Evolutionary conservation across 2,329 filamentous ascomycete species (phyloP), one percentile per base, ranked within the genome.

Genomic region (Colletotrichum gigasporum): DNA sequence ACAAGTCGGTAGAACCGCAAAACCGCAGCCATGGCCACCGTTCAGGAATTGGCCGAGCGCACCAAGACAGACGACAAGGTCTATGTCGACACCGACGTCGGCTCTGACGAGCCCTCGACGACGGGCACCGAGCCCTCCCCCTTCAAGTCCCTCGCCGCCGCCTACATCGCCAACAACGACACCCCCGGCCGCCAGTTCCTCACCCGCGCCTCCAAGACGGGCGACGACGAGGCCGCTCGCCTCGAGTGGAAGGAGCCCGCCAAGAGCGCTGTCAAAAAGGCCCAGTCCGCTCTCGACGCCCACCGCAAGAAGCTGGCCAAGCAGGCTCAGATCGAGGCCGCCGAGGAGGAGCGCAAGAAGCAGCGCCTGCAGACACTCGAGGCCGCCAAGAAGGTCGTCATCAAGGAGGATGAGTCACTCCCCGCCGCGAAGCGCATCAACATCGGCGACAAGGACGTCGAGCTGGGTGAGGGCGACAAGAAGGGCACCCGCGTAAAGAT

Each of bases 241-340:
- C 78, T 90, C 68, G 85, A 88, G 71, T 97, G 91, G 91, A 95
- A 94, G 81, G 89, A 91, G 58, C 91, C 89, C 18, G 90, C 91
- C 65, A 96, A 96, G 82, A 91, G 91, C 65, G 93, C 92, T 20
- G 78, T 93, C 74, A 97, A 97, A 84, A 96, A 96, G 80, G 91
- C 91, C 4, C 87, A 88, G 81, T 90, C 89, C 76, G 88, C 89
- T 68, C 88, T 88, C 68, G 91, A 93, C 69, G 84, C 85, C 68
- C 88, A 92, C 78, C 91, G 93, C 86, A 94, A 93, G 85, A 97
- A 97, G 85, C 85, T 91, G 44, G 87, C 87, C 71, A 94, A 93
- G 80, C 91, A 91, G 77, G 85, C 90, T 70, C 90, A 94, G 74
- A 81, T 88, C 68, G 90, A 89, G 58, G 88, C 90, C 45, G 86